These are phyloP conservation scores for Termitomyces sp. DNA, from an alignment of 768 basidiomycete species.

Conservation along the genomic window DNA sequence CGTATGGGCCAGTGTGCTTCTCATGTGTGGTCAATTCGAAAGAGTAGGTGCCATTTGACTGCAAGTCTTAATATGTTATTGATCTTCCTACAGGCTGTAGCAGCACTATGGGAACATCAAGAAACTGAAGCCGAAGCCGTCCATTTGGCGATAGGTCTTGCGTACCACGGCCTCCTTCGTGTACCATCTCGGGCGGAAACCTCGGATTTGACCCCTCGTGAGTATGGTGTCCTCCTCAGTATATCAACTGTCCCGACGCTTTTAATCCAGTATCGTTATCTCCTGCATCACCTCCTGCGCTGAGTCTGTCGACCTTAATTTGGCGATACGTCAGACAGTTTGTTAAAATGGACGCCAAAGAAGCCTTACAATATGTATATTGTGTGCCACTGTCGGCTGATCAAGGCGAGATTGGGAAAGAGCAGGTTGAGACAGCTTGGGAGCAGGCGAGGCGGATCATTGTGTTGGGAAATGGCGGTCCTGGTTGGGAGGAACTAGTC, in stretches of 20 bases:
- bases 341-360: slow-evolving; percentile 87
- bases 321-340: slow-evolving; percentile 94
- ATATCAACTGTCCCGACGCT: background rate
- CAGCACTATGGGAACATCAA: slow-evolving; percentile 81
- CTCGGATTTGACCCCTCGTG: slow-evolving; percentile 80
- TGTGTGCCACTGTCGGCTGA: slow-evolving; percentile 77
- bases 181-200: slow-evolving; percentile 78
- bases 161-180: slow-evolving; percentile 89
- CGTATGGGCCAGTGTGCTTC: slow-evolving; percentile 76
- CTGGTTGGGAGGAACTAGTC: slow-evolving; percentile 88
- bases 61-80: background rate
- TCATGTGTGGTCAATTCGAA: slow-evolving; percentile 95
- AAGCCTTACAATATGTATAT: slow-evolving; percentile 93
- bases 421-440: slow-evolving; percentile 81
- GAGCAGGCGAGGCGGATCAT: slow-evolving; percentile 76
- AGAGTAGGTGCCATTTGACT: slow-evolving; percentile 42
- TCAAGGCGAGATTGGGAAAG: slow-evolving; percentile 66
- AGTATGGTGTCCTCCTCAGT: slow-evolving; percentile 8
- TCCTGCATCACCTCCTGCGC: slow-evolving; percentile 60
- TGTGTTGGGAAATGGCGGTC: slow-evolving; percentile 69
- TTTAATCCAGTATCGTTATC: slow-evolving; percentile 55
- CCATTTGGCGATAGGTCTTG: slow-evolving; percentile 86
- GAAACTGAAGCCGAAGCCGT: slow-evolving; percentile 91
- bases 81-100: slow-evolving; percentile 60
- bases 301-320: slow-evolving; percentile 79